Evolutionary conservation across 495 filamentous ascomycete genomes (phyloP).

Genomic region (Aspergillus steynii): DNA sequence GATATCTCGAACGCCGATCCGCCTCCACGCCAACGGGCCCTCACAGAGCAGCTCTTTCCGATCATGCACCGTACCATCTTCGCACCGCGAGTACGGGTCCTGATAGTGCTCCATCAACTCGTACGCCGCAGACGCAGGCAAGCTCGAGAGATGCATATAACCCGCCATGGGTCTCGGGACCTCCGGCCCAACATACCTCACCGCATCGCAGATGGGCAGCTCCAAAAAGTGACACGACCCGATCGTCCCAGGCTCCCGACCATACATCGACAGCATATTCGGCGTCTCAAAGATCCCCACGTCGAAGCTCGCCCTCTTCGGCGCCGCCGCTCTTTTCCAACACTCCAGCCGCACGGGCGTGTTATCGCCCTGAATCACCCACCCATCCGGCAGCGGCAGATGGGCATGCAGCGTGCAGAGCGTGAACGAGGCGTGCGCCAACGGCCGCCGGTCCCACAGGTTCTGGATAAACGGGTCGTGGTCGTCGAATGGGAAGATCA

Average conservation of each 20-base stretch:
- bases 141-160: conserved; percentile 30
- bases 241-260: conserved; percentile 67
- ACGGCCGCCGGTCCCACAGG: conserved; percentile 56
- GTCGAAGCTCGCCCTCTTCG: conserved; percentile 56
- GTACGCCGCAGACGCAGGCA: conserved; percentile 35
- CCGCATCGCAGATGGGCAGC: conserved; percentile 61
- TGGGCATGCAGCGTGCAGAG: conserved; percentile 49
- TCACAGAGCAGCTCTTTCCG: conserved; percentile 36
- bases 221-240: conserved; percentile 76
- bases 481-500: conserved; percentile 69
- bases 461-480: conserved; percentile 61
- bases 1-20: conserved; percentile 44
- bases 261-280: conserved; percentile 75
- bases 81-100: conserved; percentile 35
- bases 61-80: conserved; percentile 36
- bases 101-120: conserved; percentile 40
- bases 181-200: conserved; percentile 41
- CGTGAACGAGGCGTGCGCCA: conserved; percentile 49
- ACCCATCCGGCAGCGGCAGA: conserved; percentile 41
- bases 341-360: conserved; percentile 27
- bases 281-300: conserved; percentile 61
- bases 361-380: conserved; percentile 32
- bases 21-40: conserved; percentile 40
- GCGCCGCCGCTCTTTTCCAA: conserved; percentile 27
- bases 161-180: conserved; percentile 29